phyloP scores from a whole-genome alignment of 805 yeast genomes.

The Ogataea angusta region DNA sequence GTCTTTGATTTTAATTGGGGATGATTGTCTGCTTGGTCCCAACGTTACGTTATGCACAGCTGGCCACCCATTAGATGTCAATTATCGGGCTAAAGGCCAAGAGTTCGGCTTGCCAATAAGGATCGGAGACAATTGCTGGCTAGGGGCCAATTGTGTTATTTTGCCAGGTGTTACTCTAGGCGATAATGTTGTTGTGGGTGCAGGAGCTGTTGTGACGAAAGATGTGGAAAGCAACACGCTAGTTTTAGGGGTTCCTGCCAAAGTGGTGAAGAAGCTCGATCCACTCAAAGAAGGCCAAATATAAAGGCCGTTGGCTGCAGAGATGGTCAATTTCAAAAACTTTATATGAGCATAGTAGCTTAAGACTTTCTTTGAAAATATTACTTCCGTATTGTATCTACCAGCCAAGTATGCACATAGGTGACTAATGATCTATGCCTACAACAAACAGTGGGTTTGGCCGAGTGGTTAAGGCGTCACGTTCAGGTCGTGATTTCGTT shows the following conservation, averaged over 20 bases:
- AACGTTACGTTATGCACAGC: constrained; percentile 59
- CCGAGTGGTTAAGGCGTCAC: constrained; percentile 33
- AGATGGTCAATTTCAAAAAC: too few relatives aligned
- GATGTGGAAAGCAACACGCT: constrained; percentile 54
- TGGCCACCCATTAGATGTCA: constrained; percentile 57
- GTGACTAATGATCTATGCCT: neutral
- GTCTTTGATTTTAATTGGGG: constrained; percentile 58
- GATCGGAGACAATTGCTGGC: constrained; percentile 68
- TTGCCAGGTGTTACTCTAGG: constrained; percentile 70
- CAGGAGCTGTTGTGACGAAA: constrained; percentile 62
- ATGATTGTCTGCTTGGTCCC: constrained; percentile 61
- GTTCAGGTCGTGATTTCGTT: constrained; percentile 30
- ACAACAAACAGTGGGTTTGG: constrained; percentile 24
- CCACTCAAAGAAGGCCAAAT: constrained; percentile 6
- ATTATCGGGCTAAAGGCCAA: constrained; percentile 37
- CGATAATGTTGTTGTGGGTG: constrained; percentile 58
- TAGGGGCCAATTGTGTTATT: constrained; percentile 54
- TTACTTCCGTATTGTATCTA: too few relatives aligned
- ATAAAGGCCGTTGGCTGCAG: too few relatives aligned
- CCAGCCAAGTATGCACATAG: too few relatives aligned
- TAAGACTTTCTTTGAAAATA: too few relatives aligned
- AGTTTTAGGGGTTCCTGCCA: constrained; percentile 58
- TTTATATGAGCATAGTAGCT: too few relatives aligned
- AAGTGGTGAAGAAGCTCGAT: constrained; percentile 20
- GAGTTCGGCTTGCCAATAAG: constrained; percentile 57